These are phyloP conservation scores for Thalassiosira profunda DNA, from an alignment of 108 stramenopile genomes.

Conservation along the genomic window DNA sequence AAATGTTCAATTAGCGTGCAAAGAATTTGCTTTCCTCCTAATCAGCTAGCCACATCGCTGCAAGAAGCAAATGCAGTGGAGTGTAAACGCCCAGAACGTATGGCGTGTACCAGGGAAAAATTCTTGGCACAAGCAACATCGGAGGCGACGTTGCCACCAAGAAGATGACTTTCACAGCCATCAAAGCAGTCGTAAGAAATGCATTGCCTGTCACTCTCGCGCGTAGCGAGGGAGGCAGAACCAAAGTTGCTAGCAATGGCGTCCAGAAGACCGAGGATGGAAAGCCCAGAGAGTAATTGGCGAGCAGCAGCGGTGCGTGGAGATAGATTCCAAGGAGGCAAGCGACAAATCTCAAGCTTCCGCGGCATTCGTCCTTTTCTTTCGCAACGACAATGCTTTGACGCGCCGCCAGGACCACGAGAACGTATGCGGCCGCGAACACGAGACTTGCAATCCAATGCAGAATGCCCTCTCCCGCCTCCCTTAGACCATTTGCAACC, in stretches of 20 bases:
- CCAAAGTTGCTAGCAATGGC: conserved; percentile 65
- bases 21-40: no score
- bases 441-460: not conserved
- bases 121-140: conserved; percentile 54
- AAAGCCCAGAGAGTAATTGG: conserved; percentile 74
- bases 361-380: conserved; percentile 19
- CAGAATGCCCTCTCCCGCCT: not conserved
- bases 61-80: conserved; percentile 67
- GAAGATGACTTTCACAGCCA: conserved; percentile 23
- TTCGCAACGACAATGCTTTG: not conserved
- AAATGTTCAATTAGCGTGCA: no score
- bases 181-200: not conserved
- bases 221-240: conserved; percentile 18
- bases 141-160: conserved; percentile 57
- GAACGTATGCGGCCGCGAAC: not conserved
- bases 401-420: conserved; percentile 1
- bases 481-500: not conserved
- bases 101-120: conserved; percentile 56
- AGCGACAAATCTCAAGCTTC: conserved; percentile 62
- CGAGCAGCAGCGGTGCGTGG: conserved; percentile 75
- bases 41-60: conserved; percentile 47
- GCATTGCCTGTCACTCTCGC: not conserved
- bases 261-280: conserved; percentile 76
- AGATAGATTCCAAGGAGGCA: conserved; percentile 70
- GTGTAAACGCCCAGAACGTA: conserved; percentile 63